Percentiles rank a stretch among this genome's conserved stretches.
Evolutionary conservation across 192 early-diverging fungal genomes (phyloP).

Genomic region (Mortierella hygrophila): DNA sequence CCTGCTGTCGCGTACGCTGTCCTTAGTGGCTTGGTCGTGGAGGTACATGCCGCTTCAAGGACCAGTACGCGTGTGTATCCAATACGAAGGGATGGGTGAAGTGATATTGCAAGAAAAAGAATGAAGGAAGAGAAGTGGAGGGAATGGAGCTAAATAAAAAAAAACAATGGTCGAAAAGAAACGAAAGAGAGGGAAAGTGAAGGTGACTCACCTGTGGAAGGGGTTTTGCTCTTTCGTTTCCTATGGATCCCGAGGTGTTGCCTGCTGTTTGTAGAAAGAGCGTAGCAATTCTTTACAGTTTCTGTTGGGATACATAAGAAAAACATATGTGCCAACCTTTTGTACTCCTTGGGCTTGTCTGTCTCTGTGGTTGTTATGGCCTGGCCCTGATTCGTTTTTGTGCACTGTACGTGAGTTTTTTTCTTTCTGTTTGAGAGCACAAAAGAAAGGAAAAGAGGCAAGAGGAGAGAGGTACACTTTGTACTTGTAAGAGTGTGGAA

Average conservation of each 20-base stretch:
- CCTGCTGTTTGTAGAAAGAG: neutral
- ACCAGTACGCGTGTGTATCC: too few species aligned
- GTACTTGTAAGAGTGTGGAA: neutral
- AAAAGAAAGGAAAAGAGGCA: neutral
- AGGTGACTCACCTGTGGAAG: neutral
- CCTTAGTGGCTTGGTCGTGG: too few species aligned
- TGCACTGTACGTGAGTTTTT: conserved; percentile 5
- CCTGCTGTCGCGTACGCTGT: too few species aligned
- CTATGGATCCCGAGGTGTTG: neutral
- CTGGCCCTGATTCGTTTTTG: neutral
- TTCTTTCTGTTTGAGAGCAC: neutral
- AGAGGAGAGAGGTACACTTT: neutral
- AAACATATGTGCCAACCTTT: neutral
- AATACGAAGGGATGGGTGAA: too few species aligned
- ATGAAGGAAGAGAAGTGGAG: neutral
- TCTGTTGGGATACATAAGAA: neutral
- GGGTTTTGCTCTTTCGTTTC: neutral
- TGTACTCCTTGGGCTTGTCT: neutral
- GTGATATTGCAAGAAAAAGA: neutral
- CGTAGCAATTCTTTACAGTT: too few species aligned
- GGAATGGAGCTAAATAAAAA: neutral
- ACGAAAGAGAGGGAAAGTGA: neutral
- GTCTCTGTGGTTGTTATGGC: neutral
- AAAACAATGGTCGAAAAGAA: neutral
- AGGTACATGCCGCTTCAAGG: too few species aligned